Conservation (phyloP, 2,329 filamentous ascomycete species). For the Penicillium italicum region DNA sequence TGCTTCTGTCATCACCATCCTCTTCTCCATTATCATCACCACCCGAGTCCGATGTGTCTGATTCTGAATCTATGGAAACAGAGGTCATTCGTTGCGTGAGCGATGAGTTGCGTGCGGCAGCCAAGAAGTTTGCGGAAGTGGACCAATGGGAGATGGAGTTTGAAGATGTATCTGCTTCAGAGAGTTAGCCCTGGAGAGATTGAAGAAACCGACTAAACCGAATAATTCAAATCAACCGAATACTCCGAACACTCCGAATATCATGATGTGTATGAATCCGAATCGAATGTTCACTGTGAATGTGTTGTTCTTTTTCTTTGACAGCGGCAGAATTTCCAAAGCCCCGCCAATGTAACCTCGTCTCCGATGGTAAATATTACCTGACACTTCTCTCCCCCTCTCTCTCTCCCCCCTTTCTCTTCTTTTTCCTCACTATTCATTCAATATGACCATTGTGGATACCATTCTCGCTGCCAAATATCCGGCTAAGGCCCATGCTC, state of each 20-base stretch:
- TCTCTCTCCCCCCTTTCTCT: neutral
- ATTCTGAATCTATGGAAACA: slow-evolving; percentile 21
- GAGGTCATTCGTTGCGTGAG: slow-evolving; percentile 26
- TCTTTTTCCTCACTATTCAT: neutral
- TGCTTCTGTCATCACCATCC: slow-evolving; percentile 27
- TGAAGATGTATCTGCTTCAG: slow-evolving; percentile 37
- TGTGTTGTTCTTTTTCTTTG: neutral
- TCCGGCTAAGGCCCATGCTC: slow-evolving; percentile 83
- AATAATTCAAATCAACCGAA: neutral
- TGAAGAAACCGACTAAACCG: neutral
- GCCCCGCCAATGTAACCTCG: slow-evolving; percentile 24
- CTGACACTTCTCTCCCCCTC: neutral
- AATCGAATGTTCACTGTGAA: too few species aligned
- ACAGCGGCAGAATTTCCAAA: slow-evolving; percentile 1
- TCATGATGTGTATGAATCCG: neutral
- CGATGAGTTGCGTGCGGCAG: slow-evolving; percentile 36
- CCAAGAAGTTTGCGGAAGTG: slow-evolving; percentile 41
- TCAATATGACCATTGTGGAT: slow-evolving; percentile 33
- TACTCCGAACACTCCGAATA: neutral
- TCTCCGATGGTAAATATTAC: slow-evolving; percentile 1
- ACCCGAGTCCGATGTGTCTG: slow-evolving; percentile 29
- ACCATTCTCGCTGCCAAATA: slow-evolving; percentile 57
- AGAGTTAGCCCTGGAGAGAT: slow-evolving; percentile 18
- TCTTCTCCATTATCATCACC: slow-evolving; percentile 37
- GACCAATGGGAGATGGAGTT: slow-evolving; percentile 45